These are phyloP conservation scores for Ulota crispa DNA, from an alignment of 225 moss, liverwort and hornwort genomes.

Conservation along the genomic window DNA sequence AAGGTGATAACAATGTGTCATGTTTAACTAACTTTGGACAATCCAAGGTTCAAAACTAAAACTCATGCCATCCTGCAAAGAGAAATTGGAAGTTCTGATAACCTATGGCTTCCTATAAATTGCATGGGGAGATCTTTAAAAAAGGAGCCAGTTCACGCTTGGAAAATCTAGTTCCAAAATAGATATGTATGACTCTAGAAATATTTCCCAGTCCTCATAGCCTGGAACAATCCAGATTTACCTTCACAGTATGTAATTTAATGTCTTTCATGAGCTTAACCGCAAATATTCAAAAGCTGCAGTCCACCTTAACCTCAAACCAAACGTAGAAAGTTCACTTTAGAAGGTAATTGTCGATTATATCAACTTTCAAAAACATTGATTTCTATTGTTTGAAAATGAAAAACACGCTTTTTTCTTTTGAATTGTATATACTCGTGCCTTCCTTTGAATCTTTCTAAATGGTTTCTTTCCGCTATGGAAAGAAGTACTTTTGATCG, in stretches of 20 bases:
- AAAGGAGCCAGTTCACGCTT: too few relatives aligned
- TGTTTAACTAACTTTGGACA: too few relatives aligned
- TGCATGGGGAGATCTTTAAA: too few relatives aligned
- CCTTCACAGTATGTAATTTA: neutral
- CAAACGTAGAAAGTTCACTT: neutral
- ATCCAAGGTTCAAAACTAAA: too few relatives aligned
- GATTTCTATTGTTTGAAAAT: neutral
- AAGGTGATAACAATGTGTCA: too few relatives aligned
- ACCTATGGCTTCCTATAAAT: too few relatives aligned
- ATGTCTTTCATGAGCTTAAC: neutral
- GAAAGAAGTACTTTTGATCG: neutral
- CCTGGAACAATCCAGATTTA: too few relatives aligned
- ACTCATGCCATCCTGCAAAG: too few relatives aligned
- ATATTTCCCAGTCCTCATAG: too few relatives aligned
- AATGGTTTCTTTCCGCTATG: neutral
- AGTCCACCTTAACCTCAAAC: neutral
- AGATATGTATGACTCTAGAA: too few relatives aligned
- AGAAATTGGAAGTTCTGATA: too few relatives aligned
- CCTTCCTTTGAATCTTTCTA: neutral
- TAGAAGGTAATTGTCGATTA: neutral
- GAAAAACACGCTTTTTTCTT: neutral
- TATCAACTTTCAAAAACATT: neutral
- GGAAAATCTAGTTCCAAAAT: too few relatives aligned
- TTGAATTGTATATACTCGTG: neutral
- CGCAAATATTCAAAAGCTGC: neutral